These are phyloP conservation scores for Trichomonas gallinae DNA, from an alignment of 208 protist genomes.

Conservation along the genomic window DNA sequence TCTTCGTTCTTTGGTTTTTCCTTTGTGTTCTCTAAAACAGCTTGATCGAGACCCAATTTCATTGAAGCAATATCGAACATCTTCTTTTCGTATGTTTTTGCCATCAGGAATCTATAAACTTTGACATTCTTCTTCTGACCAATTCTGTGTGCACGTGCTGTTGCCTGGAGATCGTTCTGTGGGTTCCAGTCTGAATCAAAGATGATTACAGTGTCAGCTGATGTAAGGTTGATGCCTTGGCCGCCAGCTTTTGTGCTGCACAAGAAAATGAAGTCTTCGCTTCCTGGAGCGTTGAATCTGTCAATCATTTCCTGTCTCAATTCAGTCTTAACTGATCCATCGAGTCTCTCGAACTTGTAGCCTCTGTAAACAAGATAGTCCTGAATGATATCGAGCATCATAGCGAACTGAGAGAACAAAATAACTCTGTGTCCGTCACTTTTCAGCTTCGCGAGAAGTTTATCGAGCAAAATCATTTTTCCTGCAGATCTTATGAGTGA, in stretches of 20 bases:
- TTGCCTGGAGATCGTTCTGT: constrained; percentile 47
- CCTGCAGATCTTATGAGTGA: constrained; percentile 46
- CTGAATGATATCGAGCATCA: constrained; percentile 69
- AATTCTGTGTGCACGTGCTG: constrained; percentile 77
- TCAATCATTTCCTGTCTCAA: constrained; percentile 31
- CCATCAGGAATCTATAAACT: constrained; percentile 64
- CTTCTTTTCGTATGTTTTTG: constrained; percentile 58
- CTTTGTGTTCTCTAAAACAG: neutral
- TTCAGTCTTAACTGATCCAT: constrained; percentile 47
- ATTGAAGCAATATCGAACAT: constrained; percentile 61
- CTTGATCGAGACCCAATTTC: constrained; percentile 58
- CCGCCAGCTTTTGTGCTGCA: constrained; percentile 43
- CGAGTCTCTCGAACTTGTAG: constrained; percentile 66
- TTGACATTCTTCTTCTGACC: constrained; percentile 70
- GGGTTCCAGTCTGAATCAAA: constrained; percentile 53
- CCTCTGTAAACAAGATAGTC: constrained; percentile 59
- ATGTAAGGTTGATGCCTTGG: constrained; percentile 47
- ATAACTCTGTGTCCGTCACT: constrained; percentile 66
- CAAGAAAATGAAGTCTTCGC: constrained; percentile 34
- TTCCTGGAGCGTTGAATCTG: constrained; percentile 27
- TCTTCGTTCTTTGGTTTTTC: neutral
- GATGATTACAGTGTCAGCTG: constrained; percentile 50
- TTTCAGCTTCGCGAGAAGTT: constrained; percentile 41
- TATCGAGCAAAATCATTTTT: constrained; percentile 72
- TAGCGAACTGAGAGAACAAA: constrained; percentile 79